Percentiles rank a stretch among this genome's conserved stretches.
Conservation (phyloP, 805 yeast species). For the Lachancea quebecensis region DNA sequence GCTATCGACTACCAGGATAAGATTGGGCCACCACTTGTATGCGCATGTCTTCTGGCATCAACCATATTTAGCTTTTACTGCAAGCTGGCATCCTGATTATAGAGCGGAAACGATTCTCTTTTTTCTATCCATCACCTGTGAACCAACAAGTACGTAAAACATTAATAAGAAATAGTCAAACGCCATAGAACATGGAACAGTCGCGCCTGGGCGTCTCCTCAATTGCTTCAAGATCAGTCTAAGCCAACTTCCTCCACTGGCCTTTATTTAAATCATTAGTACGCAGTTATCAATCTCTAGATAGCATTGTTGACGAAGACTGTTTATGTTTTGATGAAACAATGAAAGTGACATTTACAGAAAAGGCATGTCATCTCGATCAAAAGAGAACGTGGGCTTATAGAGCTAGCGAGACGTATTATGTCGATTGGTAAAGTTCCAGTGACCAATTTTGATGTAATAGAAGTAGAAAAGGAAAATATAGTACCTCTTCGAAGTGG, state of each 20-base stretch:
- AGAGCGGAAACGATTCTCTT: background rate
- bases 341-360: too few relatives aligned
- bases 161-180: too few relatives aligned
- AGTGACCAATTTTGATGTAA: conserved; percentile 33
- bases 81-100: conserved; percentile 7
- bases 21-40: conserved; percentile 79
- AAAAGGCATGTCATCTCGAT: too few relatives aligned
- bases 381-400: background rate
- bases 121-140: too few relatives aligned
- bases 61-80: conserved; percentile 55
- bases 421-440: conserved; percentile 4
- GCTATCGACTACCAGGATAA: conserved; percentile 83
- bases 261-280: too few relatives aligned
- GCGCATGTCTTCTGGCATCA: conserved; percentile 65
- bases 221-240: too few relatives aligned
- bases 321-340: background rate
- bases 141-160: too few relatives aligned
- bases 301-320: background rate
- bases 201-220: too few relatives aligned
- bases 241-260: too few relatives aligned
- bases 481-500: conserved; percentile 63
- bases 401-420: background rate
- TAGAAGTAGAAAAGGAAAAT: conserved; percentile 70
- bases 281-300: background rate
- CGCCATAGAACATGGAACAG: too few relatives aligned